Evolutionary conservation across 768 basidiomycete genomes (phyloP).

Genomic region (Leucocoprinus leucothites): DNA sequence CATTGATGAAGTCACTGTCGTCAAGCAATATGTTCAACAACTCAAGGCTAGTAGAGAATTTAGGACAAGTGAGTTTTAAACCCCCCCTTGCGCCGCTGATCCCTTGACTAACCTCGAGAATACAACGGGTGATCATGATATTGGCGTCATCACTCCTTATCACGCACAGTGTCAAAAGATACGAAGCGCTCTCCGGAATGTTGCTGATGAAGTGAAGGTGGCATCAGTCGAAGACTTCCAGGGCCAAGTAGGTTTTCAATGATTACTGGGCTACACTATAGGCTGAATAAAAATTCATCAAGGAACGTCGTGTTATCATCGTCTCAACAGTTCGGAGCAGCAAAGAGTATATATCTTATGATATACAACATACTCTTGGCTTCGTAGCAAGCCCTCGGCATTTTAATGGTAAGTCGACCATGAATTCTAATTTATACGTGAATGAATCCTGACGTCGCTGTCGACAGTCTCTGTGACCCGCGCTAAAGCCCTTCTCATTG

Average conservation of each 20-base stretch:
- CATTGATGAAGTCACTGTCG: conserved; percentile 51
- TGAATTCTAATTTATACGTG: too few species aligned
- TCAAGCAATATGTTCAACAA: conserved; percentile 45
- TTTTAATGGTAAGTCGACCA: conserved; percentile 55
- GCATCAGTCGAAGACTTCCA: conserved; percentile 66
- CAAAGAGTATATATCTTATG: conserved; percentile 47
- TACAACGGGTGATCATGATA: conserved; percentile 43
- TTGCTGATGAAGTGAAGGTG: conserved; percentile 46
- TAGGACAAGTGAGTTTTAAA: conserved; percentile 40
- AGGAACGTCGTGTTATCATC: conserved; percentile 55
- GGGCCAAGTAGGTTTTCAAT: conserved; percentile 40
- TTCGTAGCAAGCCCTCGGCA: conserved; percentile 54
- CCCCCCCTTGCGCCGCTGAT: background rate
- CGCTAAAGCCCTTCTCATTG: conserved; percentile 53
- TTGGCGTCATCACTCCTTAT: conserved; percentile 61
- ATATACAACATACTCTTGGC: conserved; percentile 51
- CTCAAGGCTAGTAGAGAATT: conserved; percentile 31
- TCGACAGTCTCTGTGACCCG: conserved; percentile 55
- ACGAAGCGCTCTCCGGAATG: conserved; percentile 29
- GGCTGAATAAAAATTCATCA: background rate
- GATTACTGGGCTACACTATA: conserved; percentile 13
- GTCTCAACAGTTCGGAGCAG: conserved; percentile 57
- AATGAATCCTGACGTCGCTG: too few species aligned
- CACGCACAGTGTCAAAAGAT: conserved; percentile 54
- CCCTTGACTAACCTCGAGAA: too few species aligned